These are phyloP conservation scores for Aschersonia sp. DNA, from an alignment of 2,329 filamentous ascomycete species.

Conservation along the genomic window DNA sequence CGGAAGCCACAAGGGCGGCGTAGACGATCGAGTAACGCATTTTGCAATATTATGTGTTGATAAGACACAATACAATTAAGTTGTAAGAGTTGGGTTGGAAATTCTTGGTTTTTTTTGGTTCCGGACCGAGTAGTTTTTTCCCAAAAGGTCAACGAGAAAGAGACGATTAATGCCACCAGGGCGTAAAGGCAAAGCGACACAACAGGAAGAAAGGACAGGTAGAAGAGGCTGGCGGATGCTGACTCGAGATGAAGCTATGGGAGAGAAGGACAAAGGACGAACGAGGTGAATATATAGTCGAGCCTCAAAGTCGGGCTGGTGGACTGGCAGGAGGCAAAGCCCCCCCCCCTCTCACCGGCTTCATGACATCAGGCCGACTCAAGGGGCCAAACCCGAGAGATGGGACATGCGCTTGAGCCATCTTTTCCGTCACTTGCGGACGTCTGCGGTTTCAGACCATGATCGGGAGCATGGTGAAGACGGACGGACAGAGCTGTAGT, in stretches of 20 bases:
- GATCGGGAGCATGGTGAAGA: not conserved
- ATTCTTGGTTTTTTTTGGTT: not conserved
- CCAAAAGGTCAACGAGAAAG: not conserved
- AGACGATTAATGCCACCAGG: not conserved
- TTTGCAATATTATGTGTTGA: conserved; percentile 4
- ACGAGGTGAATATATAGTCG: not conserved
- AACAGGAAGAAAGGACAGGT: not conserved
- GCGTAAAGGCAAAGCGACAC: not conserved
- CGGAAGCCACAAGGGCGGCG: conserved; percentile 26
- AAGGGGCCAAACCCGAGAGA: not conserved
- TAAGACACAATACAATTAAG: not conserved
- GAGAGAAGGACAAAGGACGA: not conserved
- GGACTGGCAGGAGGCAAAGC: not conserved
- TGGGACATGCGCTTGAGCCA: not conserved
- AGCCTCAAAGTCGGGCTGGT: no score
- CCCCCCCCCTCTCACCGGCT: not conserved
- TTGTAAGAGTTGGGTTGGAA: not conserved
- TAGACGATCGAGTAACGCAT: conserved; percentile 16
- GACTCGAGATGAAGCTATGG: not conserved
- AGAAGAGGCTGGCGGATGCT: not conserved
- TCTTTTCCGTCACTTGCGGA: not conserved
- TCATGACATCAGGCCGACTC: not conserved
- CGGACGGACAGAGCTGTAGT: not conserved
- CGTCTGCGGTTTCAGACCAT: not conserved
- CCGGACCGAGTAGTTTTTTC: conserved; percentile 1